phyloP scores from a whole-genome alignment of 2,329 filamentous ascomycete genomes.

The Tricladium varicosporioides region DNA sequence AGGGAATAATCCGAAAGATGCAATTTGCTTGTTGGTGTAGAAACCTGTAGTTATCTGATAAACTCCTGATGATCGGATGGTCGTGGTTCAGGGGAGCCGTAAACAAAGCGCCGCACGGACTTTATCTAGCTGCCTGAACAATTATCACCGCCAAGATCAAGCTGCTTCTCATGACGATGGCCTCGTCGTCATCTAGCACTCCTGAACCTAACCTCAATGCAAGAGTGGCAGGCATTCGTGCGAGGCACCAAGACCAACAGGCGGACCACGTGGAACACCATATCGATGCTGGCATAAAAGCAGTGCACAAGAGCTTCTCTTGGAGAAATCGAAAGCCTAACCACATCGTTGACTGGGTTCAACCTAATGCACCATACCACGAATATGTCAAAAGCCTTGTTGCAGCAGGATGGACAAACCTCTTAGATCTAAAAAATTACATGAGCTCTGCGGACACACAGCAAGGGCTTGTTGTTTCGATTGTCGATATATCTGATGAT shows the following conservation, averaged over 20 bases:
- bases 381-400: conserved; percentile 28
- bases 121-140: too few species aligned
- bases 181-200: neutral
- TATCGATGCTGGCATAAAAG: neutral
- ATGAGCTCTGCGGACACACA: conserved; percentile 18
- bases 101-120: too few species aligned
- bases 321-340: conserved; percentile 8
- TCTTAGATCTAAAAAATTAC: conserved; percentile 26
- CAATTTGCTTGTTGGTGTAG: too few species aligned
- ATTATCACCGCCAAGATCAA: neutral
- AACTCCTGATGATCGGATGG: too few species aligned
- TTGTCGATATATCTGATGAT: conserved; percentile 26
- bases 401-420: conserved; percentile 30
- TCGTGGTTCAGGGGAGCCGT: too few species aligned
- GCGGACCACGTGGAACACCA: neutral
- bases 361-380: conserved; percentile 21
- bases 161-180: neutral
- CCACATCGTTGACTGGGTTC: conserved; percentile 10
- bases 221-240: neutral
- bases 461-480: conserved; percentile 22
- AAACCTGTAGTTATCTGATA: too few species aligned
- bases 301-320: neutral
- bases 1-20: too few species aligned
- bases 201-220: neutral
- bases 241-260: neutral